Evolutionary conservation across 31 red algal genomes (phyloP).

Genomic region (Asparagopsis taxiformis): DNA sequence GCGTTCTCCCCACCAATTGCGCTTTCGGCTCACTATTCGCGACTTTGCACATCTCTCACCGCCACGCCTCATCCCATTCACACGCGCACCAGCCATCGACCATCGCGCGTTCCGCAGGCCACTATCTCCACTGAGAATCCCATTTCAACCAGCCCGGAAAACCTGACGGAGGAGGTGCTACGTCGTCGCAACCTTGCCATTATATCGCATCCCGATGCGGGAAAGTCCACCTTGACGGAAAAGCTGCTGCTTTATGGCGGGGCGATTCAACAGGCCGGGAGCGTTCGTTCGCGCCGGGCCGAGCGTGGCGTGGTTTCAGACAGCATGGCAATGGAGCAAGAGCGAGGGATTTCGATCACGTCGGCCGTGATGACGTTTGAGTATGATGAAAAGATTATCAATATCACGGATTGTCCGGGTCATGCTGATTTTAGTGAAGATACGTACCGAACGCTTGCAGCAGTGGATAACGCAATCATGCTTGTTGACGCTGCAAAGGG

Average conservation of each 20-base stretch:
- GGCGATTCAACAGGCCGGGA: constrained; percentile 81
- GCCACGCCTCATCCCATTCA: no score
- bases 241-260: constrained; percentile 94
- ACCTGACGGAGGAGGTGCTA: constrained; percentile 51
- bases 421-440: constrained; percentile 96
- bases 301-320: constrained; percentile 75
- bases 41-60: no score
- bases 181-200: constrained; percentile 93
- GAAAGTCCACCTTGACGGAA: constrained; percentile 98
- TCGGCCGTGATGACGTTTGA: constrained; percentile 90
- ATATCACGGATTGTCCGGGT: constrained; percentile 92
- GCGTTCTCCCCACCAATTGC: no score
- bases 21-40: no score
- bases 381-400: constrained; percentile 66
- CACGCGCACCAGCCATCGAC: no score
- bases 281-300: constrained; percentile 59
- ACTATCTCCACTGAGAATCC: background rate
- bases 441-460: constrained; percentile 85
- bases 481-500: constrained; percentile 94
- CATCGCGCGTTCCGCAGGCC: background rate
- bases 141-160: background rate
- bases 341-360: constrained; percentile 94
- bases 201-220: constrained; percentile 97
- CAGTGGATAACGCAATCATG: constrained; percentile 91
- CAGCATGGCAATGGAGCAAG: constrained; percentile 89